These are phyloP conservation scores for Protomyces lactucae-debilis DNA, from an alignment of 1,139 yeast species.

Conservation along the genomic window DNA sequence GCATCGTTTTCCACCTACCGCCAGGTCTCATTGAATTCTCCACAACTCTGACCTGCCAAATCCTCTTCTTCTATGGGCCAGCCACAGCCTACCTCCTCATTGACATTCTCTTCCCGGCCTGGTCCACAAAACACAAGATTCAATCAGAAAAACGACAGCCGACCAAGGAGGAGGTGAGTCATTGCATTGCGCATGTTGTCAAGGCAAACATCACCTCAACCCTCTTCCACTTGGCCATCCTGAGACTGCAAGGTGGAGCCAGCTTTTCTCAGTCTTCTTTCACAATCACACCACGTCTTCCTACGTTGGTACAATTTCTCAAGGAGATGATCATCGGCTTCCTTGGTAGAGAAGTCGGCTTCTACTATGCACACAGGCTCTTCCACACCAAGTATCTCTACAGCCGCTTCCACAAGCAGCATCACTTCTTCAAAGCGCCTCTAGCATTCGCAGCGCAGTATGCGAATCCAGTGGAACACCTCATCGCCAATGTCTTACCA, in stretches of 20 bases:
- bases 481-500: neutral
- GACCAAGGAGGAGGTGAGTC: neutral
- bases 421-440: neutral
- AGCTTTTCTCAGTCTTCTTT: neutral
- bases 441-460: neutral
- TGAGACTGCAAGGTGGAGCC: neutral
- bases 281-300: neutral
- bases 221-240: neutral
- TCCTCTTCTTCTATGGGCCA: neutral
- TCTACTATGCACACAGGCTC: neutral
- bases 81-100: neutral
- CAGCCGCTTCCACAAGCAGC: neutral
- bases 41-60: neutral
- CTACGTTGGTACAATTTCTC: neutral
- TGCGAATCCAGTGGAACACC: neutral
- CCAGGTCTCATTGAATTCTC: neutral
- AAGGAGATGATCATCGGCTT: neutral
- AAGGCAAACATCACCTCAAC: neutral
- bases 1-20: neutral
- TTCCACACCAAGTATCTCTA: neutral
- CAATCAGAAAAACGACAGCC: neutral
- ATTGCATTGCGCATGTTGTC: neutral
- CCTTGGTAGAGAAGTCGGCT: neutral
- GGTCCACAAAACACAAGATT: neutral
- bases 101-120: neutral